A percentile compares a stretch with the other conserved stretches of the same genome.
phyloP scores from a whole-genome alignment of 768 basidiomycete species.

The Ramaria sp. region DNA sequence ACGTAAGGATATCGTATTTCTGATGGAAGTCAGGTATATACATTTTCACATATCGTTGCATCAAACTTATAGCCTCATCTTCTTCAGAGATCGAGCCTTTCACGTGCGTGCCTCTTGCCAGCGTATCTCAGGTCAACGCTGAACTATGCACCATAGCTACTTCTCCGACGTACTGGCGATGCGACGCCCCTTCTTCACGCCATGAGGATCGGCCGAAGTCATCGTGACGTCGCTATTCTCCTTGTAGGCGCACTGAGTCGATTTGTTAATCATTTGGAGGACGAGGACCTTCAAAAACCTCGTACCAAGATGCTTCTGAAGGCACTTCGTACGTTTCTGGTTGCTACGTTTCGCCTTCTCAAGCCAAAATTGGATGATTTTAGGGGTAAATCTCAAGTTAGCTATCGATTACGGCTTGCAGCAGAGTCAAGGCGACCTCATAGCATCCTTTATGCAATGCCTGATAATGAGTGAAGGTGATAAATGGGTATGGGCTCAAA shows the following conservation, averaged over 20 bases:
- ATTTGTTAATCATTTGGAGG: slow-evolving; percentile 82
- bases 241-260: slow-evolving; percentile 86
- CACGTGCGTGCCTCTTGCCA: slow-evolving; percentile 39
- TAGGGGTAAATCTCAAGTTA: slow-evolving; percentile 80
- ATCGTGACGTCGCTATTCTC: slow-evolving; percentile 77
- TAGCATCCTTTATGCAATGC: slow-evolving; percentile 89
- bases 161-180: slow-evolving; percentile 78
- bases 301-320: slow-evolving; percentile 67
- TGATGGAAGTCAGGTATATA: slow-evolving; percentile 55
- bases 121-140: background rate
- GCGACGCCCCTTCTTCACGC: slow-evolving; percentile 87
- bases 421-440: slow-evolving; percentile 71
- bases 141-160: slow-evolving; percentile 32
- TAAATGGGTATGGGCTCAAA: slow-evolving; percentile 71
- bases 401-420: slow-evolving; percentile 86
- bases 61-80: background rate
- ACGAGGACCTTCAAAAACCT: slow-evolving; percentile 55
- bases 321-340: slow-evolving; percentile 50
- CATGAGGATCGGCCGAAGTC: slow-evolving; percentile 65
- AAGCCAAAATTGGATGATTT: background rate
- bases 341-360: background rate
- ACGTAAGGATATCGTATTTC: slow-evolving; percentile 64
- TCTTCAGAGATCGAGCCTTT: slow-evolving; percentile 54
- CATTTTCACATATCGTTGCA: background rate
- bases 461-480: slow-evolving; percentile 96